Percentiles rank a stretch among this genome's conserved stretches.
Conservation (phyloP, 805 yeast genomes). For the Cyberlindnera nakhonratchasimensis region DNA sequence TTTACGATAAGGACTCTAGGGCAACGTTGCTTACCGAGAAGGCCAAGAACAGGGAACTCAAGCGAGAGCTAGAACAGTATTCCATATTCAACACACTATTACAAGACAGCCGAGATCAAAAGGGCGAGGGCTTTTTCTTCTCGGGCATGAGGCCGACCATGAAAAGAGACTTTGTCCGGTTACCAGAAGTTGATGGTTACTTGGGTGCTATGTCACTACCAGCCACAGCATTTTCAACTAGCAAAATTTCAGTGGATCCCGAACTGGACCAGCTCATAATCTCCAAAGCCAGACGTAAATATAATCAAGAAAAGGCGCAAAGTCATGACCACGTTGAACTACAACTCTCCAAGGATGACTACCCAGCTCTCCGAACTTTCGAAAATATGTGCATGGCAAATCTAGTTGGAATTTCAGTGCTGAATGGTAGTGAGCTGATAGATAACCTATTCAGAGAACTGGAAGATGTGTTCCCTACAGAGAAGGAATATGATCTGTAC, state of each 20-base stretch:
- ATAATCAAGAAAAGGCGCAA: background rate
- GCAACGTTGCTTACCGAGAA: slow-evolving; percentile 1
- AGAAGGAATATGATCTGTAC: background rate
- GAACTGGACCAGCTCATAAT: background rate
- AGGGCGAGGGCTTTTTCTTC: background rate
- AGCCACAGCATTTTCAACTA: background rate
- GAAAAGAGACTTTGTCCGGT: background rate
- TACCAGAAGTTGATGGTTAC: background rate
- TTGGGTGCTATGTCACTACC: background rate
- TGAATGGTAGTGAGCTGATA: background rate
- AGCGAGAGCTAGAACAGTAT: background rate
- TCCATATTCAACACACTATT: background rate
- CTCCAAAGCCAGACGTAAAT: background rate
- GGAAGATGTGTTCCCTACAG: background rate
- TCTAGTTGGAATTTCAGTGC: background rate
- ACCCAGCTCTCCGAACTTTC: background rate
- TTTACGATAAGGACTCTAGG: slow-evolving; percentile 5
- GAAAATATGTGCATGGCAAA: slow-evolving; percentile 1
- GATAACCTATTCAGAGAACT: background rate
- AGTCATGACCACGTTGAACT: background rate
- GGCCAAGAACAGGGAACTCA: slow-evolving; percentile 6
- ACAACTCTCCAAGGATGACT: background rate
- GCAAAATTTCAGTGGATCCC: background rate
- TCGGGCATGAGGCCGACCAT: background rate
- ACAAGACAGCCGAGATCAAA: background rate